Evolutionary conservation across 1,284 basidiomycete species (phyloP).

Genomic region (Heterobasidion parviporum): DNA sequence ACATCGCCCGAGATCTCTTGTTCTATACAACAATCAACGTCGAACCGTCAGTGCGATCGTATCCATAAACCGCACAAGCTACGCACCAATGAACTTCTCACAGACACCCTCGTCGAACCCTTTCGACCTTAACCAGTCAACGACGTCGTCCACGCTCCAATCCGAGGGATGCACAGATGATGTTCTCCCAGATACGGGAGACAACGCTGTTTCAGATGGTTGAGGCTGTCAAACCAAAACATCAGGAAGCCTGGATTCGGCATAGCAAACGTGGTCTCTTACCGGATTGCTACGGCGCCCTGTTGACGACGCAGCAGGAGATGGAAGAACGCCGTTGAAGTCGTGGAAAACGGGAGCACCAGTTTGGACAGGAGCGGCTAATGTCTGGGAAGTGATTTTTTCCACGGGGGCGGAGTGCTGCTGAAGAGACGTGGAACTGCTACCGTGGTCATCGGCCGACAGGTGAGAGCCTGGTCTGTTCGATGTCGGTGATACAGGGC

Average conservation of each 20-base stretch:
- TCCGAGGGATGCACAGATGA: conserved; percentile 44
- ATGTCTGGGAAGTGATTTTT: background rate
- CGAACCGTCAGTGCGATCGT: too few relatives aligned
- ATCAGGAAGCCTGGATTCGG: background rate
- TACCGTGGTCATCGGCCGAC: too few relatives aligned
- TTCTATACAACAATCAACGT: conserved; percentile 36
- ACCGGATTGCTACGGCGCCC: background rate
- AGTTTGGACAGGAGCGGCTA: conserved; percentile 1
- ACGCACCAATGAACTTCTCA: conserved; percentile 78
- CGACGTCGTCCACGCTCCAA: conserved; percentile 87
- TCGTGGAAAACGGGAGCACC: too few relatives aligned
- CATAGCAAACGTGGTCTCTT: background rate
- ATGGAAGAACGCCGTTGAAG: conserved; percentile 1
- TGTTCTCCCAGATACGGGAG: background rate
- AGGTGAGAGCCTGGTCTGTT: background rate
- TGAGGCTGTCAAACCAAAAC: background rate
- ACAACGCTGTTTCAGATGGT: background rate
- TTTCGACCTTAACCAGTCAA: conserved; percentile 81
- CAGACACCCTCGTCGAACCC: conserved; percentile 82
- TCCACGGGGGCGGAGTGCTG: background rate
- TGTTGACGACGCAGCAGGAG: conserved; percentile 7
- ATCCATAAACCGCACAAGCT: too few relatives aligned
- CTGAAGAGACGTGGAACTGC: conserved; percentile 4
- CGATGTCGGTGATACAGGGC: conserved; percentile 1
- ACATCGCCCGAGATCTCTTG: conserved; percentile 99